These are phyloP conservation scores for Macrophomina phaseolina DNA, from an alignment of 2,329 filamentous ascomycete species.

Conservation along the genomic window DNA sequence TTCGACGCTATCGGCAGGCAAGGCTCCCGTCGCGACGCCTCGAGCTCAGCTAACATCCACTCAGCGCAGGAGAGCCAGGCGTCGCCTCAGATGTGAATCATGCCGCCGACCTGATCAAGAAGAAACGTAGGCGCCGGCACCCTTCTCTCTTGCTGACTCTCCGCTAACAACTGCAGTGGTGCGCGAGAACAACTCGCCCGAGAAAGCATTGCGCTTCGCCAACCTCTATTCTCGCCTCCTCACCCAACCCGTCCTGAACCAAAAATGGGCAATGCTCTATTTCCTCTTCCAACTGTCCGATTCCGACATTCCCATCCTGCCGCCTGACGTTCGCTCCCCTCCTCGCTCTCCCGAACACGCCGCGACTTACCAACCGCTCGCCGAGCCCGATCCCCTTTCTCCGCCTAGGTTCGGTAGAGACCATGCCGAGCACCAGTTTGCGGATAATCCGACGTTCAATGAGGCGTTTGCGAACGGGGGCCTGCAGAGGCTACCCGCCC, in stretches of 20 bases:
- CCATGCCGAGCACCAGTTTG: slow-evolving; percentile 20
- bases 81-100: slow-evolving; percentile 81
- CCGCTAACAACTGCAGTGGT: slow-evolving; percentile 59
- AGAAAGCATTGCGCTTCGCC: slow-evolving; percentile 81
- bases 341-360: slow-evolving; percentile 28
- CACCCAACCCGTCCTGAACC: slow-evolving; percentile 87
- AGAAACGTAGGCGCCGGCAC: slow-evolving; percentile 58
- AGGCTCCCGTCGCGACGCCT: slow-evolving; percentile 43
- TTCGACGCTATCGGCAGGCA: slow-evolving; percentile 52
- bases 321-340: slow-evolving; percentile 32
- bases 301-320: slow-evolving; percentile 56
- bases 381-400: slow-evolving; percentile 2
- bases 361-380: slow-evolving; percentile 12
- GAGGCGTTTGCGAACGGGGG: slow-evolving; percentile 56
- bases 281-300: slow-evolving; percentile 85
- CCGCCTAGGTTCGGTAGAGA: neutral
- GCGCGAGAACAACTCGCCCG: slow-evolving; percentile 73
- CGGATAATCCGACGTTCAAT: slow-evolving; percentile 46
- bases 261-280: slow-evolving; percentile 97
- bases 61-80: slow-evolving; percentile 53
- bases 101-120: slow-evolving; percentile 89
- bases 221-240: slow-evolving; percentile 89
- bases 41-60: slow-evolving; percentile 44
- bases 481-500: slow-evolving; percentile 46
- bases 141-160: neutral